Evolutionary conservation across 345 rosid species (phyloP).

Genomic region (Pugionium dolabratum): DNA sequence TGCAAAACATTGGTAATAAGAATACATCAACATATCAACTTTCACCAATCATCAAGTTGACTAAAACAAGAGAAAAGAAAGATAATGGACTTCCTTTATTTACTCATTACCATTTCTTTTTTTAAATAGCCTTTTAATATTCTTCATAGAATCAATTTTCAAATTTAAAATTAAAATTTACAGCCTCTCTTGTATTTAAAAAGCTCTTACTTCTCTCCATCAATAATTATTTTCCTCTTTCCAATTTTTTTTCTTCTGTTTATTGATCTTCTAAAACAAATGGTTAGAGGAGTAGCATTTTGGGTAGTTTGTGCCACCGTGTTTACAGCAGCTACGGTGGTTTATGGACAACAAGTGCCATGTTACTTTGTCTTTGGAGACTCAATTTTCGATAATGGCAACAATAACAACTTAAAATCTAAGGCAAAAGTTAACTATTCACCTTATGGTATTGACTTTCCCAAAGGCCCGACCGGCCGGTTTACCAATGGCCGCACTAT

Average conservation of each 20-base stretch:
- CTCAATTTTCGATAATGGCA: slow-evolving; percentile 56
- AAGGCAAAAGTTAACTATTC: slow-evolving; percentile 49
- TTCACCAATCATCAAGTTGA: slow-evolving; percentile 6
- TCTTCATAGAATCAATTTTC: not conserved
- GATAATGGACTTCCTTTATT: slow-evolving; percentile 7
- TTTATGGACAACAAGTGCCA: slow-evolving; percentile 43
- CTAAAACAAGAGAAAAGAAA: slow-evolving; percentile 9
- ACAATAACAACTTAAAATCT: slow-evolving; percentile 49
- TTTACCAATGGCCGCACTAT: slow-evolving; percentile 55
- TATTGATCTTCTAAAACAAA: not conserved
- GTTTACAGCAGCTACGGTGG: slow-evolving; percentile 31
- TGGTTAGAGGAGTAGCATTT: slow-evolving; percentile 1
- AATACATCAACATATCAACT: no score
- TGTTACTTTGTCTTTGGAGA: slow-evolving; percentile 68
- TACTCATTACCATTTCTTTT: slow-evolving; percentile 23
- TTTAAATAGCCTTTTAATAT: slow-evolving; percentile 24
- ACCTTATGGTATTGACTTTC: slow-evolving; percentile 66
- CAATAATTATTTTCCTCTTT: not conserved
- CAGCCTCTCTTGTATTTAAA: not conserved
- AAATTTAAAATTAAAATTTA: slow-evolving; percentile 9
- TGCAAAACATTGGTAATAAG: no score
- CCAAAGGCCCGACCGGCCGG: slow-evolving; percentile 61
- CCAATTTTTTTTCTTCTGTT: not conserved
- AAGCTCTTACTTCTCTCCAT: slow-evolving; percentile 1
- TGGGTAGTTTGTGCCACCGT: slow-evolving; percentile 17